Evolutionary conservation across 2,329 filamentous ascomycete species (phyloP).

Genomic region (Pseudogymnoascus sp.): DNA sequence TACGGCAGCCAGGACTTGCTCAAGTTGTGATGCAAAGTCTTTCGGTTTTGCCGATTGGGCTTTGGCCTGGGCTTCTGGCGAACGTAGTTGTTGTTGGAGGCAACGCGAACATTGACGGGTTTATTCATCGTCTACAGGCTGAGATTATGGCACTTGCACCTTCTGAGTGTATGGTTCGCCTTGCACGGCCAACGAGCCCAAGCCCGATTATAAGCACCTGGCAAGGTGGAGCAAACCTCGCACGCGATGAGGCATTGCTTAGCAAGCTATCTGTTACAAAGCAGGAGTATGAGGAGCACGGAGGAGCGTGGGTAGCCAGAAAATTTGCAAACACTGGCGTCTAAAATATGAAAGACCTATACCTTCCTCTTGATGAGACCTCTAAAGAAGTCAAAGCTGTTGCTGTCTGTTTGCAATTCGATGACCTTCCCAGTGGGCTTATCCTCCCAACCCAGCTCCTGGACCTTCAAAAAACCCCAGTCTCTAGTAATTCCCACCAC

Average conservation of each 20-base stretch:
- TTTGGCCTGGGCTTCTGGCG: constrained; percentile 75
- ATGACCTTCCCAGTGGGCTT: constrained; percentile 68
- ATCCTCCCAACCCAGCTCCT: constrained; percentile 70
- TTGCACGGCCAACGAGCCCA: constrained; percentile 46
- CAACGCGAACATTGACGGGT: constrained; percentile 70
- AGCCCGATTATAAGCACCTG: constrained; percentile 69
- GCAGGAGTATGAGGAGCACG: constrained; percentile 84
- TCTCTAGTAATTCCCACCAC: constrained; percentile 87
- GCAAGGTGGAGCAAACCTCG: constrained; percentile 74
- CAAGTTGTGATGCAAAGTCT: constrained; percentile 78
- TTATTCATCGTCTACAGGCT: constrained; percentile 67
- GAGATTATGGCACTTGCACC: constrained; percentile 66
- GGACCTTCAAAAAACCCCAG: constrained; percentile 77
- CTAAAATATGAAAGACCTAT: constrained; percentile 7
- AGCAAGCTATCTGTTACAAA: constrained; percentile 68
- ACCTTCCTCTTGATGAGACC: constrained; percentile 72
- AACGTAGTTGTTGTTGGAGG: constrained; percentile 89
- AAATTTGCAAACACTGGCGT: constrained; percentile 46
- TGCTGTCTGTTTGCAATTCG: constrained; percentile 89
- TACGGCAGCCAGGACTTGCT: constrained; percentile 73
- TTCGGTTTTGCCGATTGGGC: constrained; percentile 63
- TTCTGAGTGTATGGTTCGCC: constrained; percentile 68
- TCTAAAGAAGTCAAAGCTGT: constrained; percentile 96
- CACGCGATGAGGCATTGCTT: constrained; percentile 55
- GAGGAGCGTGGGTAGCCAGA: constrained; percentile 63